Base-by-base conservation (phyloP, 1,284 basidiomycete species). In the Cutaneotrichosporon sp. region DNA sequence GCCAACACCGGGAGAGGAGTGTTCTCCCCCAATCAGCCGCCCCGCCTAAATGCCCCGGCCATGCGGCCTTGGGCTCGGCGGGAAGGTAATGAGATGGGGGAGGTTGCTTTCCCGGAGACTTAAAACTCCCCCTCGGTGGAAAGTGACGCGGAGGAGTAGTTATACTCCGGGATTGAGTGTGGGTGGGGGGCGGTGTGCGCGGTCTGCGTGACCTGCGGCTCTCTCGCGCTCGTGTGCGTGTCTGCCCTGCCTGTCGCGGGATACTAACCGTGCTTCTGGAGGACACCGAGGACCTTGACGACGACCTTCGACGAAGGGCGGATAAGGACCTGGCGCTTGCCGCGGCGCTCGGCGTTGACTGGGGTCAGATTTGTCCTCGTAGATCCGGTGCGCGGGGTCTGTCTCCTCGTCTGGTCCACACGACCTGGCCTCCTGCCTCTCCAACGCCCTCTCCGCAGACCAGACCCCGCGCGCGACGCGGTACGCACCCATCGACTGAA, bases 281-380 rank as follows among this genome's bases (percentile, higher is more conserved):
- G 95, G 77, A 97, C 94, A 71, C 87, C 89, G 72, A 97, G 84
- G 83, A 95, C 95, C 82, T 95, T 95, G 74, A 97, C 88, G 72
- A 97, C 87, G 81, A 97, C 94, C 84, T 97, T 97, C 69, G 92
- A 95, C 22, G 91, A 92, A 66, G 94, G 94, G 62, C 94, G 88
- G 82, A 97, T 87, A 71, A 97, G 88, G 69, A 97, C 94, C 84
- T 97, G 94, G 75, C 92, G 91, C 86, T 97, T 97, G 79, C 94
- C 95, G 79, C 92, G 90, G 80, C 92, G 91, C 85, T 97, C 95
- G 76, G 95, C 94, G 75, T 97, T 97, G 88, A 95, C 91, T 53
- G 51, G 33, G 10, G 47, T 50, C 31, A 50, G 47, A 14, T 24
- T 22, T 18, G 9, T 29, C 29, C 29, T 36, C 50, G 4, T 24